phyloP scores from a whole-genome alignment of 2,329 filamentous ascomycete genomes.

The Aspergillus thermomutatus region DNA sequence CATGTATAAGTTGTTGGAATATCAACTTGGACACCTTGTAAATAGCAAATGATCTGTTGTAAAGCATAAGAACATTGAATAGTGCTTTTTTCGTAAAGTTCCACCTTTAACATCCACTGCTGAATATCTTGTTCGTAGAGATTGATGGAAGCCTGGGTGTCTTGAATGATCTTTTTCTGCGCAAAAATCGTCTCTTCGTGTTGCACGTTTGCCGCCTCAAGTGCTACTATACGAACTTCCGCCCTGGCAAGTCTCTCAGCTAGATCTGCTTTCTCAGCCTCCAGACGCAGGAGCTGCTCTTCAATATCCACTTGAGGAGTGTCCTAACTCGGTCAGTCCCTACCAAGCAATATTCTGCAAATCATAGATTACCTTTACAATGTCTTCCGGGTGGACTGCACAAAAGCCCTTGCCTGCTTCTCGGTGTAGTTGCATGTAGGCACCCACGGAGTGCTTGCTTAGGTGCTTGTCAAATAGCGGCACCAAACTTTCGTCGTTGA shows the following conservation, averaged over 20 bases:
- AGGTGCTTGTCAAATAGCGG: conserved; percentile 8
- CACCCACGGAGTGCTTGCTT: conserved; percentile 12
- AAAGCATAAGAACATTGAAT: too few species aligned
- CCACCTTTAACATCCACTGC: conserved; percentile 2
- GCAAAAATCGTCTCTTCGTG: neutral
- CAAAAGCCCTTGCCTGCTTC: conserved; percentile 7
- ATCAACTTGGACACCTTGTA: too few species aligned
- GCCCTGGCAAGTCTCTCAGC: neutral
- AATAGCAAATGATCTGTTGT: too few species aligned
- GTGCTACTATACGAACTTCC: too few species aligned
- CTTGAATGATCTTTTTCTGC: neutral
- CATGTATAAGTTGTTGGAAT: too few species aligned
- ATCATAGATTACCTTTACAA: too few species aligned
- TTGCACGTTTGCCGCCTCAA: neutral
- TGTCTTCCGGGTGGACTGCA: neutral
- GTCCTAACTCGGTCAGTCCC: too few species aligned
- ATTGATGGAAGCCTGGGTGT: neutral
- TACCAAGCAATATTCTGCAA: too few species aligned
- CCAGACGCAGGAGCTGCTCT: too few species aligned
- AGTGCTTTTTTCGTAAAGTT: conserved; percentile 1
- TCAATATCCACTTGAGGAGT: too few species aligned
- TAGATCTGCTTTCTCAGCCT: neutral
- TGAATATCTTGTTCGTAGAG: conserved; percentile 1
- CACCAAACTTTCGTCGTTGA: conserved; percentile 7
- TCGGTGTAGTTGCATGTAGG: conserved; percentile 23